phyloP scores from a whole-genome alignment of 1,284 basidiomycete genomes.

The Marasmius fiardii region DNA sequence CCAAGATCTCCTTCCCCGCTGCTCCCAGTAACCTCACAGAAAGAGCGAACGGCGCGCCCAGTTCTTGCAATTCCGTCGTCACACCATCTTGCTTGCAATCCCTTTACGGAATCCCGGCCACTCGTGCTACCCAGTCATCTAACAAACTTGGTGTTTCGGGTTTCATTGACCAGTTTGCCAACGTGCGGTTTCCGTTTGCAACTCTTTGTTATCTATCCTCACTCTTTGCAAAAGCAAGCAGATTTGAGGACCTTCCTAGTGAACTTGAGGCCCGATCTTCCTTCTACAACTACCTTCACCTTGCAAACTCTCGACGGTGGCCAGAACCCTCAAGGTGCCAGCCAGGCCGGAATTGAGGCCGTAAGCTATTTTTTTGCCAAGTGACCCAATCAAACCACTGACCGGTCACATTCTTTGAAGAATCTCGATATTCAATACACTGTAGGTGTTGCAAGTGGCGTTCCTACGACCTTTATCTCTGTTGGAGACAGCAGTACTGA shows the following conservation, averaged over 20 bases:
- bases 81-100: constrained; percentile 26
- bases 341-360: constrained; percentile 30
- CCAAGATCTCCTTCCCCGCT: constrained; percentile 14
- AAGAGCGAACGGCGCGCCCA: constrained; percentile 17
- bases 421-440: constrained; percentile 27
- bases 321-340: constrained; percentile 24
- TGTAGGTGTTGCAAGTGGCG: constrained; percentile 27
- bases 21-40: constrained; percentile 14
- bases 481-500: constrained; percentile 17
- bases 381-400: not conserved
- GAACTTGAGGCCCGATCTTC: constrained; percentile 28
- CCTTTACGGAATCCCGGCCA: constrained; percentile 29
- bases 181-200: constrained; percentile 11
- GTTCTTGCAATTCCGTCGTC: constrained; percentile 18
- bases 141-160: constrained; percentile 29
- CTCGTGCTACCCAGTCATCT: constrained; percentile 24
- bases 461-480: constrained; percentile 23
- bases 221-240: constrained; percentile 10
- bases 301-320: constrained; percentile 26
- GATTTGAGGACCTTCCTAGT: constrained; percentile 19
- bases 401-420: not conserved
- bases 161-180: constrained; percentile 26
- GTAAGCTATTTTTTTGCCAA: constrained; percentile 13
- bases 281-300: constrained; percentile 28
- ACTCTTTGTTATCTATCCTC: not conserved